phyloP scores from a whole-genome alignment of 192 early-diverging fungal species.

The Backusella macrospora region DNA sequence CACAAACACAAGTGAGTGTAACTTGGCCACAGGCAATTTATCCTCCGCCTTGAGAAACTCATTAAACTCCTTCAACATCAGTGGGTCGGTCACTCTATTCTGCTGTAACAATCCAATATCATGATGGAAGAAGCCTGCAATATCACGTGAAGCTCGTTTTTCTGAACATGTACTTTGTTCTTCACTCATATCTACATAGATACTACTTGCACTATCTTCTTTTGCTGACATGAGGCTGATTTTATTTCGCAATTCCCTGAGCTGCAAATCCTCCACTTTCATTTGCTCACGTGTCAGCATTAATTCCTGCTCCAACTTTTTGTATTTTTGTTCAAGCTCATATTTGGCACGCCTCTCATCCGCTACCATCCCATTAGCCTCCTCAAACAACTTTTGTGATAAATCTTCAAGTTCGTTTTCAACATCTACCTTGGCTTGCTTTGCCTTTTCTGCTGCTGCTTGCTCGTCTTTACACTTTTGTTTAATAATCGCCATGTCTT shows the following conservation, averaged over 20 bases:
- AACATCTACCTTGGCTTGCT: slow-evolving; percentile 83
- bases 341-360: slow-evolving; percentile 65
- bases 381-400: slow-evolving; percentile 86
- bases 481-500: slow-evolving; percentile 68
- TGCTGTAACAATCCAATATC: not conserved
- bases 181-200: not conserved
- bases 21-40: slow-evolving; percentile 68
- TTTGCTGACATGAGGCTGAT: slow-evolving; percentile 63
- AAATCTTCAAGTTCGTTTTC: slow-evolving; percentile 94
- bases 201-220: slow-evolving; percentile 29
- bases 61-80: slow-evolving; percentile 80
- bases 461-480: slow-evolving; percentile 82
- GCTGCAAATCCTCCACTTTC: slow-evolving; percentile 77
- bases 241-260: slow-evolving; percentile 79
- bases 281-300: slow-evolving; percentile 62
- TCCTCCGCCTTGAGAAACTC: slow-evolving; percentile 78
- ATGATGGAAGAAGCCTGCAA: not conserved
- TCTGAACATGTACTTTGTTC: slow-evolving; percentile 65
- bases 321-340: slow-evolving; percentile 52
- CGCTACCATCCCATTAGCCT: slow-evolving; percentile 92
- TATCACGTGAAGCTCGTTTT: slow-evolving; percentile 33
- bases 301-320: slow-evolving; percentile 63
- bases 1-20: slow-evolving; percentile 84
- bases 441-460: slow-evolving; percentile 78
- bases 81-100: slow-evolving; percentile 64